Conservation (phyloP, 2,329 filamentous ascomycete species). For the Pseudonectria buxi region DNA sequence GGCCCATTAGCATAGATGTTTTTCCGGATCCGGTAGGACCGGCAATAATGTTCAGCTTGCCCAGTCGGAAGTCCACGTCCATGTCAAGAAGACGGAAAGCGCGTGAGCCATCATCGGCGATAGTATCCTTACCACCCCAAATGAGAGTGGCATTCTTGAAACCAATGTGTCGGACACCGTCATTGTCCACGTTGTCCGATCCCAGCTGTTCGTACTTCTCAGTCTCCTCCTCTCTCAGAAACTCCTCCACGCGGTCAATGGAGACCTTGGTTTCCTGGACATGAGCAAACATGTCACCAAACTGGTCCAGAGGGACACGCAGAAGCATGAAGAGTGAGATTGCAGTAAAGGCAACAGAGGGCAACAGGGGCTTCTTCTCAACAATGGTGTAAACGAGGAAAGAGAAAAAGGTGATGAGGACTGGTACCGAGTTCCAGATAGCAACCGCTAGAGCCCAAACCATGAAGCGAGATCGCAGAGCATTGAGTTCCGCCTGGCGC, state of each 20-base stretch:
- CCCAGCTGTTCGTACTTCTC: slow-evolving; percentile 87
- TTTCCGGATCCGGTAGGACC: slow-evolving; percentile 94
- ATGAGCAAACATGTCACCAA: slow-evolving; percentile 98
- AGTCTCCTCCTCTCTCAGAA: slow-evolving; percentile 87
- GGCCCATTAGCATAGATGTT: slow-evolving; percentile 89
- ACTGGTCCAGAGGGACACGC: slow-evolving; percentile 85
- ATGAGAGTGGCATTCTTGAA: slow-evolving; percentile 80
- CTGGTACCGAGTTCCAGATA: slow-evolving; percentile 92
- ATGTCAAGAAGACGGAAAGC: slow-evolving; percentile 80
- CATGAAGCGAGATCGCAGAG: slow-evolving; percentile 75
- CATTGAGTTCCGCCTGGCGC: slow-evolving; percentile 67
- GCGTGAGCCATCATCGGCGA: slow-evolving; percentile 58
- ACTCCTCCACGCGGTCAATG: slow-evolving; percentile 92
- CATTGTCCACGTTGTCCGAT: slow-evolving; percentile 59
- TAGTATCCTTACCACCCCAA: slow-evolving; percentile 69
- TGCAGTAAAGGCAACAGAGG: slow-evolving; percentile 91
- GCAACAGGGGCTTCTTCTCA: slow-evolving; percentile 81
- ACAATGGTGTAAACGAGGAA: slow-evolving; percentile 90
- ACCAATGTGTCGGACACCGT: slow-evolving; percentile 70
- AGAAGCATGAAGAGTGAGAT: slow-evolving; percentile 93
- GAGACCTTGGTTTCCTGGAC: slow-evolving; percentile 97
- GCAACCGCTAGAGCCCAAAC: slow-evolving; percentile 89
- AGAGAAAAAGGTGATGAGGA: slow-evolving; percentile 92
- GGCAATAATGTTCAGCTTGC: slow-evolving; percentile 84
- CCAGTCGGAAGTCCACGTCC: slow-evolving; percentile 74